Base-by-base conservation (phyloP, 2,329 filamentous ascomycete species). In the Trematosphaeria pertusa region DNA sequence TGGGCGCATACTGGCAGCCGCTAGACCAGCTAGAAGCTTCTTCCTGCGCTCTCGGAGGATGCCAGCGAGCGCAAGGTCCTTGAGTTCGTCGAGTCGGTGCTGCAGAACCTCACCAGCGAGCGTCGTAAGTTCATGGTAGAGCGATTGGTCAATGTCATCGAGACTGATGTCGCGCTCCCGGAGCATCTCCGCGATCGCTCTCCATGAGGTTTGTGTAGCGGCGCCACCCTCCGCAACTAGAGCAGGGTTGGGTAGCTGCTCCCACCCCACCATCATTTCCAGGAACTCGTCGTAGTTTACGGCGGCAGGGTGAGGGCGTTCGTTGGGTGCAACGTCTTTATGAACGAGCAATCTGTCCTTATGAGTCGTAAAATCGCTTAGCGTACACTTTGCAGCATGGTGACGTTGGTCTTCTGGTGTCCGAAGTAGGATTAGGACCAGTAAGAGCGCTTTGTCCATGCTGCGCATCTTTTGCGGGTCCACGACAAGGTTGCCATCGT, bases 81-180 rank as follows among this genome's bases (percentile, higher is more conserved):
- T n/a, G n/a, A n/a, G n/a, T 42, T 31, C 28, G 24, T 15, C 6
- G 24, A 18, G 18, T 26, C 30, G 4, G 18, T 17, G 12, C 9
- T 12, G 1, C 14, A 20, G 33, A 37, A 26, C 3, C 11, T 28
- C 20, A 20, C 18, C 12, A 37, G 20, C 4, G 12, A 17, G 10
- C 30, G 24, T 34, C 15, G 31, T 36, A 14, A 32, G 26, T 17
- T 43, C 31, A 9, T 26, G 17, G 40, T 43, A 43, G 19, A 26
- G 31, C 4, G 19, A 14, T n/a, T 37, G 30, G 5, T 35, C 33
- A 21, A 43, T 9, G 33, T 30, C 24, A 10, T 14, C 24, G 14
- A 21, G 24, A 22, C 11, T 15, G 22, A 43, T 43, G 8, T 14
- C 1, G 20, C 21, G 32, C 20, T 22, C 31, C 4, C 15, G 19